A percentile compares a stretch with the other conserved stretches of the same genome.
phyloP scores from a whole-genome alignment of 1,284 basidiomycete species.

The Trichosporon faecale region DNA sequence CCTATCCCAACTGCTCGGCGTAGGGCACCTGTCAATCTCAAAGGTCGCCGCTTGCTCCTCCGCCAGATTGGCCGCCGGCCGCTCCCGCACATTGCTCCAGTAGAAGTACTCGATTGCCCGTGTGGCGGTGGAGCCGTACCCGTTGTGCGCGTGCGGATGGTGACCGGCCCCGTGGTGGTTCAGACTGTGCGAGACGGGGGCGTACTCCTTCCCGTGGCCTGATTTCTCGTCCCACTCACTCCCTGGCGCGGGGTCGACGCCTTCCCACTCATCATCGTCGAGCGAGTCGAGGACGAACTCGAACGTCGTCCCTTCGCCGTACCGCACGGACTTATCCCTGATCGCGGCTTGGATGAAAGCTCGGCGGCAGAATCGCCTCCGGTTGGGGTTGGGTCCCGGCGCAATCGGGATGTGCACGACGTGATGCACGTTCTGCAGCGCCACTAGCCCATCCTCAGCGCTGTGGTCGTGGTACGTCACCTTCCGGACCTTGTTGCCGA shows the following conservation, averaged over 20 bases:
- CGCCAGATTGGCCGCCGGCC: neutral
- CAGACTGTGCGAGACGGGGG: neutral
- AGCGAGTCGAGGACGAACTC: conserved; percentile 5
- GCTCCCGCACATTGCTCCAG: neutral
- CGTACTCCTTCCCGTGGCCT: neutral
- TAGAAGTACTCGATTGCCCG: neutral
- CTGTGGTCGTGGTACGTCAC: conserved; percentile 5
- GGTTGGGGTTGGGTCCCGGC: neutral
- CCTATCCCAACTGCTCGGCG: neutral
- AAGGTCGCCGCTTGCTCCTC: neutral
- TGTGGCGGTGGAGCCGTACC: neutral
- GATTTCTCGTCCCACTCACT: neutral
- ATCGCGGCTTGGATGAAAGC: conserved; percentile 1
- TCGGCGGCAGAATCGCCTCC: neutral
- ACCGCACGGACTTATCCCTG: neutral
- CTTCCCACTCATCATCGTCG: neutral
- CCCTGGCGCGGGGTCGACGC: neutral
- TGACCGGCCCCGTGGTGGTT: neutral
- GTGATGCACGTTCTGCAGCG: neutral
- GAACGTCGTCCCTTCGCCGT: neutral
- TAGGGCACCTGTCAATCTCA: neutral
- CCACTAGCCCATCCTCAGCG: neutral
- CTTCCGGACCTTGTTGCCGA: neutral
- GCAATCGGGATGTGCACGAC: neutral
- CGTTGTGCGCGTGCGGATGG: neutral